A percentile compares a stretch with the other conserved stretches of the same genome.
Evolutionary conservation across 495 filamentous ascomycete species (phyloP).

Genomic region (Collariella sp.): DNA sequence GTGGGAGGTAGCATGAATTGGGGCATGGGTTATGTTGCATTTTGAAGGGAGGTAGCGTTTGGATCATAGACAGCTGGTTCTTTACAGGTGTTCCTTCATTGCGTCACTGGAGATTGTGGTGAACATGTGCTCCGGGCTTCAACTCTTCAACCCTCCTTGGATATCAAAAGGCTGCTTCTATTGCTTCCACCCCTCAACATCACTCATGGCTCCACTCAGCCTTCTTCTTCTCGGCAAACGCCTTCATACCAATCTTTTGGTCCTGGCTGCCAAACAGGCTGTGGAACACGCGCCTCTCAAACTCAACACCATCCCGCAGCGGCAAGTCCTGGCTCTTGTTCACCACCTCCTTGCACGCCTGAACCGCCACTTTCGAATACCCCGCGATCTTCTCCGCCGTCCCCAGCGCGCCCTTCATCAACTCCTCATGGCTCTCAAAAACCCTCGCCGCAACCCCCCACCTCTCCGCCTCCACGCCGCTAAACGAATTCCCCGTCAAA

Average conservation of each 20-base stretch:
- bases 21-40: too few relatives aligned
- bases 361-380: constrained; percentile 68
- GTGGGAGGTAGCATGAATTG: too few relatives aligned
- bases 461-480: constrained; percentile 67
- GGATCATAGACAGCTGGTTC: too few relatives aligned
- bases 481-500: constrained; percentile 75
- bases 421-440: constrained; percentile 72
- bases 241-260: constrained; percentile 96
- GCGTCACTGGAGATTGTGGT: too few relatives aligned
- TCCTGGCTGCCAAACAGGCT: constrained; percentile 84
- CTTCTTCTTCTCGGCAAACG: constrained; percentile 92
- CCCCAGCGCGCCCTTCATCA: constrained; percentile 66
- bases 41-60: too few relatives aligned
- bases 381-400: constrained; percentile 85
- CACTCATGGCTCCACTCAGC: constrained; percentile 83
- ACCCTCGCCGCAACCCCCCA: constrained; percentile 85
- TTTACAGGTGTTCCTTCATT: not conserved
- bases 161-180: not conserved
- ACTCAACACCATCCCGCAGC: constrained; percentile 86
- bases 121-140: too few relatives aligned
- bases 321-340: constrained; percentile 90
- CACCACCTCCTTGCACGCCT: constrained; percentile 94
- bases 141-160: too few relatives aligned
- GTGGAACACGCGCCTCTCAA: constrained; percentile 88
- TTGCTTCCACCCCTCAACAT: not conserved